Conservation (phyloP, 2,329 filamentous ascomycete species). For the Xylariaceae sp. region DNA sequence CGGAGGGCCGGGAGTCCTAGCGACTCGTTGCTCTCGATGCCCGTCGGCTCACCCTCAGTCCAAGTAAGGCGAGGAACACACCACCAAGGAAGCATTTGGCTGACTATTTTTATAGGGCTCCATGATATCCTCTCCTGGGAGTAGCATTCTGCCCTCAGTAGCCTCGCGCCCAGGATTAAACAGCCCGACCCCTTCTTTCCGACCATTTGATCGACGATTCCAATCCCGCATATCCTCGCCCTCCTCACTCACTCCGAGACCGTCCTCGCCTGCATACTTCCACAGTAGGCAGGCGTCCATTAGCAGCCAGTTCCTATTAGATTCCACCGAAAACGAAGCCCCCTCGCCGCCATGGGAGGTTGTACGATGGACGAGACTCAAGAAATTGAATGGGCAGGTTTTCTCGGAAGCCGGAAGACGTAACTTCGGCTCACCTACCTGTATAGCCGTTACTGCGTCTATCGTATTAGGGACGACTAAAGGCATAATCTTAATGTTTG, state of each 20-base stretch:
- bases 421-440: slow-evolving; percentile 90
- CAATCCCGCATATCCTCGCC: slow-evolving; percentile 79
- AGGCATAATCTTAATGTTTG: slow-evolving; percentile 92
- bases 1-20: slow-evolving; percentile 66
- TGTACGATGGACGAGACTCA: slow-evolving; percentile 91
- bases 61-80: slow-evolving; percentile 57
- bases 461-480: slow-evolving; percentile 94
- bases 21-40: slow-evolving; percentile 70
- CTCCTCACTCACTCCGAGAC: slow-evolving; percentile 62
- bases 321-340: slow-evolving; percentile 67
- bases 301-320: slow-evolving; percentile 67
- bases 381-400: slow-evolving; percentile 83
- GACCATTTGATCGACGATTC: slow-evolving; percentile 93
- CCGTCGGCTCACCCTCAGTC: slow-evolving; percentile 82
- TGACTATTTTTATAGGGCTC: slow-evolving; percentile 55
- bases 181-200: slow-evolving; percentile 79
- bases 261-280: slow-evolving; percentile 77
- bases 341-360: slow-evolving; percentile 92
- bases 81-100: slow-evolving; percentile 14
- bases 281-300: slow-evolving; percentile 83
- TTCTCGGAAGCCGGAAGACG: slow-evolving; percentile 92
- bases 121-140: slow-evolving; percentile 67
- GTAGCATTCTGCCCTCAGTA: slow-evolving; percentile 71
- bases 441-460: slow-evolving; percentile 81
- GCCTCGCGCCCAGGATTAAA: slow-evolving; percentile 66